phyloP scores from a whole-genome alignment of 1,284 basidiomycete genomes.

The Austropuccinia psidii region DNA sequence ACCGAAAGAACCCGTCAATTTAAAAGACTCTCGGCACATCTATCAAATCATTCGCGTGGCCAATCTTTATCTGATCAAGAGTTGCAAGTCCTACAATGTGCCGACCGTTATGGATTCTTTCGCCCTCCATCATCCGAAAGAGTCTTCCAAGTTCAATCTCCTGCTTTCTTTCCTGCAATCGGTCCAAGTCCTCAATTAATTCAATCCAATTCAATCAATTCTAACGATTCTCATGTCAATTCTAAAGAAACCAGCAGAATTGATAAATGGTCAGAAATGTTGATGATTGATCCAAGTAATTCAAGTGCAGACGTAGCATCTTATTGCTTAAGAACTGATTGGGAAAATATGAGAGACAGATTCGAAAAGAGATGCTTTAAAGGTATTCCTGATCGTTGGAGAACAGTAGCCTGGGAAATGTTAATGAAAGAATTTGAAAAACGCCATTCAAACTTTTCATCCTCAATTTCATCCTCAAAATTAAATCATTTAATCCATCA shows the following conservation, averaged over 20 bases:
- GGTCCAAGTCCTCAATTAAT: conserved; percentile 52
- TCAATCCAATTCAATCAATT: conserved; percentile 36
- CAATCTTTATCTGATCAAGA: conserved; percentile 53
- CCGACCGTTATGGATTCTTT: conserved; percentile 87
- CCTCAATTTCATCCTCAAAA: conserved; percentile 36
- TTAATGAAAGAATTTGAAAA: conserved; percentile 49
- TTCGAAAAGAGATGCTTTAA: conserved; percentile 72
- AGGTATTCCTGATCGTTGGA: conserved; percentile 93
- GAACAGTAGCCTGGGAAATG: conserved; percentile 81
- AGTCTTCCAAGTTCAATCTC: conserved; percentile 65
- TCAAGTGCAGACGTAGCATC: conserved; percentile 64
- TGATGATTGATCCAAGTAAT: conserved; percentile 53
- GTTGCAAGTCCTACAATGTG: conserved; percentile 58
- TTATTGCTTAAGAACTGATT: conserved; percentile 62
- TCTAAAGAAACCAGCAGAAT: conserved; percentile 64
- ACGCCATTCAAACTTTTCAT: conserved; percentile 17
- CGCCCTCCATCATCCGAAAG: conserved; percentile 50
- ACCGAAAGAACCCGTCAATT: conserved; percentile 86
- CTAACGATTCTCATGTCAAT: conserved; percentile 29
- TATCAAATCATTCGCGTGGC: conserved; percentile 56
- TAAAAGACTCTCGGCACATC: conserved; percentile 50
- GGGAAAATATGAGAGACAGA: conserved; percentile 52
- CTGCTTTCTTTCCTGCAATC: conserved; percentile 59
- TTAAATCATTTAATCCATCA: conserved; percentile 47
- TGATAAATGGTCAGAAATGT: conserved; percentile 81